phyloP scores from a whole-genome alignment of 495 filamentous ascomycete species.

The Neurospora sp. region DNA sequence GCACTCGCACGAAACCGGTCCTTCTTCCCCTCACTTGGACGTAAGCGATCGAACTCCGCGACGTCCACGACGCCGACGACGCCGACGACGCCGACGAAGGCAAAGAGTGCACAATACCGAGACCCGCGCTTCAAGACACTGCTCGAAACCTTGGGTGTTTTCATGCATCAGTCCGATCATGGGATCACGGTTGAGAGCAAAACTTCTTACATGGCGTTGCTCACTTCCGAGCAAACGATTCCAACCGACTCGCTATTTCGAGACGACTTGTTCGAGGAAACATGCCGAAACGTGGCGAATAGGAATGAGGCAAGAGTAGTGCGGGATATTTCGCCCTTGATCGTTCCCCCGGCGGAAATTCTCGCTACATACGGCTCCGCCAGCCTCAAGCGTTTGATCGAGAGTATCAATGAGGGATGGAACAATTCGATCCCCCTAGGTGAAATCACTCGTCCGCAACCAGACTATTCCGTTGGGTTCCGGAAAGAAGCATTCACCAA shows the following conservation, averaged over 20 bases:
- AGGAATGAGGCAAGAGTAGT: conserved; percentile 29
- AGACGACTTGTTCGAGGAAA: conserved; percentile 23
- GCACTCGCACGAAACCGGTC: neutral
- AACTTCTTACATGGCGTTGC: conserved; percentile 17
- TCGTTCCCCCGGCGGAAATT: conserved; percentile 17
- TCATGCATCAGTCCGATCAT: conserved; percentile 24
- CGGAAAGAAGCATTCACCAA: no score
- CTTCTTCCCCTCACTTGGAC: no score
- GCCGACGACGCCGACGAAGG: neutral
- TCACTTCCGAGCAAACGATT: conserved; percentile 19
- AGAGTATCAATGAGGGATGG: no score
- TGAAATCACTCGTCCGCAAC: no score
- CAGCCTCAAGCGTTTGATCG: conserved; percentile 22
- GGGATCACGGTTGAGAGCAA: conserved; percentile 22
- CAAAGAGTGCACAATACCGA: conserved; percentile 31
- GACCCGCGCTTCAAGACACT: conserved; percentile 21
- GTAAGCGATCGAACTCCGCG: neutral
- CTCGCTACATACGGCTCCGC: conserved; percentile 18
- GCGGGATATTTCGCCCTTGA: conserved; percentile 4
- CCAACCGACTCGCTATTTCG: conserved; percentile 28
- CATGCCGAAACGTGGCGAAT: conserved; percentile 19
- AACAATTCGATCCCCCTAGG: no score
- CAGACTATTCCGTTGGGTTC: no score
- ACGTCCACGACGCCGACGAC: neutral
- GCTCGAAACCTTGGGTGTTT: conserved; percentile 32